Evolutionary conservation across 768 basidiomycete genomes (phyloP).

Genomic region (Boletus edulis): DNA sequence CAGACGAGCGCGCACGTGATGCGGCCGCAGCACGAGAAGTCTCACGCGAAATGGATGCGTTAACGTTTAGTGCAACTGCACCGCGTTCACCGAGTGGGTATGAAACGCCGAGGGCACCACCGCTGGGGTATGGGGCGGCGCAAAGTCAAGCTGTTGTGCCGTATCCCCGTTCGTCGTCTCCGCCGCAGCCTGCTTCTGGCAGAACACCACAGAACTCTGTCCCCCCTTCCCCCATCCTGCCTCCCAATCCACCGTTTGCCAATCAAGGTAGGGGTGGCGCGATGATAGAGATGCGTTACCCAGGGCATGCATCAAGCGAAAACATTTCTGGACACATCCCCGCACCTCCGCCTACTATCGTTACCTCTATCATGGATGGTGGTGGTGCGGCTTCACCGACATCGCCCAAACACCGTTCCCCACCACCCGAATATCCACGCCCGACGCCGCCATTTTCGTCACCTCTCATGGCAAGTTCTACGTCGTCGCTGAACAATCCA

Average conservation of each 20-base stretch:
- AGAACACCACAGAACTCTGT: constrained; percentile 17
- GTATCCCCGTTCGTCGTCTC: background rate
- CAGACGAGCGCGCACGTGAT: constrained; percentile 55
- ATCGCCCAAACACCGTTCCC: constrained; percentile 18
- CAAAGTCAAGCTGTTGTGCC: constrained; percentile 1
- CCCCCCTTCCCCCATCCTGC: constrained; percentile 28
- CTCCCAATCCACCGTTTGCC: constrained; percentile 42
- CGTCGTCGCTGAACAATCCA: constrained; percentile 30
- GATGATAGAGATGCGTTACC: constrained; percentile 7
- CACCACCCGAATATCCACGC: constrained; percentile 48
- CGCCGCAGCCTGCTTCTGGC: background rate
- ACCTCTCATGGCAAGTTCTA: constrained; percentile 30
- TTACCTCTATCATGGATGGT: background rate
- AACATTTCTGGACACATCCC: constrained; percentile 7
- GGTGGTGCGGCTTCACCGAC: background rate
- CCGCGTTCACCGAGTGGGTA: constrained; percentile 13
- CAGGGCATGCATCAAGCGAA: constrained; percentile 3
- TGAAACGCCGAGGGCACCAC: constrained; percentile 15
- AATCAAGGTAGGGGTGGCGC: constrained; percentile 23
- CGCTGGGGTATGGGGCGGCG: constrained; percentile 3
- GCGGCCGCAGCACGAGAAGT: constrained; percentile 71
- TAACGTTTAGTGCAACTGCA: constrained; percentile 39
- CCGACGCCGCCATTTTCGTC: constrained; percentile 34
- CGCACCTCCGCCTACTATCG: background rate
- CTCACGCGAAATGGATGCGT: constrained; percentile 58